phyloP scores from a whole-genome alignment of 1,139 yeast species.

The Schizosaccharomyces versatilis region DNA sequence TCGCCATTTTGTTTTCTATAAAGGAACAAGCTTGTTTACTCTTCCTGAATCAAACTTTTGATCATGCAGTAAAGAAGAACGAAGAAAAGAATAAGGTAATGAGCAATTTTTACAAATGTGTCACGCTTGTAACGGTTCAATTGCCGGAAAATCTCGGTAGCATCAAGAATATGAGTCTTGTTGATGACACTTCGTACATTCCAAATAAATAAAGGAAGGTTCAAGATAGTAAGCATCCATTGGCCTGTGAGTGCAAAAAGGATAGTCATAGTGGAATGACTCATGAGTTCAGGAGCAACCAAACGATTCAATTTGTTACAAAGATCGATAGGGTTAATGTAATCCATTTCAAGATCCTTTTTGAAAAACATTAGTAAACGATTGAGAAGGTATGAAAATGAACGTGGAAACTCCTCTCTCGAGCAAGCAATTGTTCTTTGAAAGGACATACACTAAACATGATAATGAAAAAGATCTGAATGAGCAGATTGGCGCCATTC shows the following conservation, averaged over 20 bases:
- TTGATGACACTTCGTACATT: conserved; percentile 51
- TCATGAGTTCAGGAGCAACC: conserved; percentile 73
- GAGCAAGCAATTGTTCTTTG: conserved; percentile 32
- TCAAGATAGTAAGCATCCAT: conserved; percentile 76
- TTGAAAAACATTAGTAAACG: not conserved
- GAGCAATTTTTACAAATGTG: conserved; percentile 71
- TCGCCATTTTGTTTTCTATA: too few species aligned
- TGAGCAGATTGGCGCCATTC: conserved; percentile 69
- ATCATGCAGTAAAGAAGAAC: conserved; percentile 56
- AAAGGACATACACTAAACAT: conserved; percentile 48
- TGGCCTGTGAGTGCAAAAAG: conserved; percentile 70
- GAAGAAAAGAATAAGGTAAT: conserved; percentile 81
- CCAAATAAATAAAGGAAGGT: conserved; percentile 67
- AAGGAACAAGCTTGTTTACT: not conserved
- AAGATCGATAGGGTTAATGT: conserved; percentile 87
- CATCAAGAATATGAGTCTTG: conserved; percentile 76
- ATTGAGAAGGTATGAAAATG: not conserved
- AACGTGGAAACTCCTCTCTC: not conserved
- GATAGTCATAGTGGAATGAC: conserved; percentile 53
- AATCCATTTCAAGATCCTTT: conserved; percentile 27
- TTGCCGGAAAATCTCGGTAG: conserved; percentile 93
- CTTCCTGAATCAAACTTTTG: not conserved
- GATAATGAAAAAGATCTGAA: conserved; percentile 80
- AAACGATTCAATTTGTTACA: conserved; percentile 77
- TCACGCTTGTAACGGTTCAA: conserved; percentile 82